Conservation (phyloP, 2,329 filamentous ascomycete genomes). For the Colletotrichum brevisporum region DNA sequence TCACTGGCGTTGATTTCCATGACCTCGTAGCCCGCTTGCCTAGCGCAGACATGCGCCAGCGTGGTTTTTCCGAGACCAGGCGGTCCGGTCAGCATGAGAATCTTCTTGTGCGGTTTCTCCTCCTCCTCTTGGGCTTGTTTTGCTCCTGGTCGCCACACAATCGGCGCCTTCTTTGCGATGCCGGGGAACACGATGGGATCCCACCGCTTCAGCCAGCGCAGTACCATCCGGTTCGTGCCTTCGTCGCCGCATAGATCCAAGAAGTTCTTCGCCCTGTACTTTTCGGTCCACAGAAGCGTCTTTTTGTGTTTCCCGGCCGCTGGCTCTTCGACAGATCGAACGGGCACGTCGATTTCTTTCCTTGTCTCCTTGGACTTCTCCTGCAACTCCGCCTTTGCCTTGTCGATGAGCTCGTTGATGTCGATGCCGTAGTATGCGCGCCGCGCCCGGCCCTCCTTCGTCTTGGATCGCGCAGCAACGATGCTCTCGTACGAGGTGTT, state of each 20-base stretch:
- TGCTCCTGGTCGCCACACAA: constrained; percentile 57
- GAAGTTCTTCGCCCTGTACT: constrained; percentile 93
- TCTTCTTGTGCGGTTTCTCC: constrained; percentile 86
- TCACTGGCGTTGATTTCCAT: constrained; percentile 99
- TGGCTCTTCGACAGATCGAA: constrained; percentile 60
- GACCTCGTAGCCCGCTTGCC: constrained; percentile 95
- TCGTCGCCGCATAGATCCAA: constrained; percentile 96
- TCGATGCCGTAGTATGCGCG: constrained; percentile 93
- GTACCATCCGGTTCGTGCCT: constrained; percentile 88
- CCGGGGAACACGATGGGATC: constrained; percentile 93
- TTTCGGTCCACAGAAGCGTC: constrained; percentile 92
- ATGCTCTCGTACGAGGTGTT: constrained; percentile 74
- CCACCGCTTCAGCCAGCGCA: constrained; percentile 96
- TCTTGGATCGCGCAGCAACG: constrained; percentile 76
- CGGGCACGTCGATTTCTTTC: constrained; percentile 48
- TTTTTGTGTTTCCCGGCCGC: constrained; percentile 57
- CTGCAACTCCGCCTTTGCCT: constrained; percentile 73
- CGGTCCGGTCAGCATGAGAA: constrained; percentile 90
- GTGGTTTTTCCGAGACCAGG: constrained; percentile 97
- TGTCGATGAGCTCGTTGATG: constrained; percentile 85
- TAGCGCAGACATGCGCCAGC: constrained; percentile 93
- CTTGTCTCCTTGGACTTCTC: constrained; percentile 46
- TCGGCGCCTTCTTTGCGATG: constrained; percentile 70
- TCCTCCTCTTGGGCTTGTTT: constrained; percentile 70
- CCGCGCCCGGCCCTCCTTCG: constrained; percentile 76